Evolutionary conservation across 495 filamentous ascomycete genomes (phyloP).

Genomic region (Xylaria palmicola): DNA sequence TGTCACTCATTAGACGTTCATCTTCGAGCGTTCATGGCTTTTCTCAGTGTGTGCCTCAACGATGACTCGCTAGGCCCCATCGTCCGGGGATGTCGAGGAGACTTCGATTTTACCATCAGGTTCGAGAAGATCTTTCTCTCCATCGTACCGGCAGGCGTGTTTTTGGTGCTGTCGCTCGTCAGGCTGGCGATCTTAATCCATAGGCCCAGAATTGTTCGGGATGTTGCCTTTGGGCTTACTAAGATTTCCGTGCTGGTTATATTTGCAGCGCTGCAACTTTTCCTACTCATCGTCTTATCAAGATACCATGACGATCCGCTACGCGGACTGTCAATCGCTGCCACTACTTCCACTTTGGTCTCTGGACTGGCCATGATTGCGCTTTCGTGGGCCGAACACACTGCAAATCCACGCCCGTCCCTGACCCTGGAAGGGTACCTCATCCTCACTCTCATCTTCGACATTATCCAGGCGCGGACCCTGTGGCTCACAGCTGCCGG

Average conservation of each 20-base stretch:
- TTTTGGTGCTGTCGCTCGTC: constrained; percentile 35
- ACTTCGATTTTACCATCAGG: constrained; percentile 49
- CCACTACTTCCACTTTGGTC: constrained; percentile 39
- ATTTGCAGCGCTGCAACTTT: too few relatives aligned
- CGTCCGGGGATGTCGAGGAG: constrained; percentile 24
- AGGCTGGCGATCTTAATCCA: too few relatives aligned
- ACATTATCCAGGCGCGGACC: constrained; percentile 55
- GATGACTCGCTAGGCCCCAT: constrained; percentile 20
- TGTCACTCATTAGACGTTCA: too few relatives aligned
- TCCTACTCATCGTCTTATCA: too few relatives aligned
- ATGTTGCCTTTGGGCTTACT: background rate
- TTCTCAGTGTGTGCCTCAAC: too few relatives aligned
- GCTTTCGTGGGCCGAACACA: constrained; percentile 60
- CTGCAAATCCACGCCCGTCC: constrained; percentile 54
- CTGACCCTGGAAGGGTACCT: constrained; percentile 61
- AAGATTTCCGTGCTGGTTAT: constrained; percentile 29
- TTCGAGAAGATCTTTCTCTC: constrained; percentile 49
- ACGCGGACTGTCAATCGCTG: constrained; percentile 46
- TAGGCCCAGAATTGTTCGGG: background rate
- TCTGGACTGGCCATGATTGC: constrained; percentile 36
- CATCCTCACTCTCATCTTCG: constrained; percentile 58
- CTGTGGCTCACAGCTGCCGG: constrained; percentile 42
- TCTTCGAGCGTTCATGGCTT: too few relatives aligned
- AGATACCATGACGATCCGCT: too few relatives aligned
- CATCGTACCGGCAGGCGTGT: constrained; percentile 40